A percentile compares a stretch with the other conserved stretches of the same genome.
Conservation (phyloP, 495 filamentous ascomycete species). For the Jackrogersella multiformis region DNA sequence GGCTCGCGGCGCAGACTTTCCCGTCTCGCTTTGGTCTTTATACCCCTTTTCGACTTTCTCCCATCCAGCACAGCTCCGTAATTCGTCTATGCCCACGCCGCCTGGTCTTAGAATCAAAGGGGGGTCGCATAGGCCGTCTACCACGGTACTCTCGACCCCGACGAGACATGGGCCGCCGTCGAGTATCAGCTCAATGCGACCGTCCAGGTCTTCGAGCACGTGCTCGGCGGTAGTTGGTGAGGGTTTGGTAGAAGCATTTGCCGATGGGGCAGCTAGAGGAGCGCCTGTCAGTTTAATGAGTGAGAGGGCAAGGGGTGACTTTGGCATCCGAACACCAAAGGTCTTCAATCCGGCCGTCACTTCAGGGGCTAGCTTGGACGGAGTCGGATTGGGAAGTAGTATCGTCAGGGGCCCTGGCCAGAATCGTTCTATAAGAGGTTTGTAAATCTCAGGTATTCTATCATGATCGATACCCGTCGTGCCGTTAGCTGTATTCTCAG, state of each 20-base stretch:
- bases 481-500: constrained; percentile 39
- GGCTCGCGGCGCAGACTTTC: constrained; percentile 72
- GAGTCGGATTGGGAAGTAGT: constrained; percentile 77
- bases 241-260: constrained; percentile 92
- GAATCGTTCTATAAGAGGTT: constrained; percentile 79
- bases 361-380: constrained; percentile 78
- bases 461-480: constrained; percentile 46
- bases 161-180: constrained; percentile 88
- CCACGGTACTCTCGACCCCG: constrained; percentile 95
- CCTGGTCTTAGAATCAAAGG: constrained; percentile 87
- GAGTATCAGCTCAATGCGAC: constrained; percentile 86
- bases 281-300: constrained; percentile 79
- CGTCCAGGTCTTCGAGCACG: constrained; percentile 83
- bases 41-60: constrained; percentile 78
- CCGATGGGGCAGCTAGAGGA: constrained; percentile 92
- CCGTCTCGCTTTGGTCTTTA: constrained; percentile 67
- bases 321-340: constrained; percentile 91
- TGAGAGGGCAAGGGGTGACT: constrained; percentile 80
- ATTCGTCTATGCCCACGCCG: constrained; percentile 86
- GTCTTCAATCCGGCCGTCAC: constrained; percentile 85
- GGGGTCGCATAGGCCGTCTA: constrained; percentile 84
- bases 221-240: constrained; percentile 90
- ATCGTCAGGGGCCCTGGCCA: constrained; percentile 97
- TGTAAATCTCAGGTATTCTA: constrained; percentile 82
- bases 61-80: constrained; percentile 82